Conservation (phyloP, 192 early-diverging fungal genomes). For the Geranomyces variabilis region DNA sequence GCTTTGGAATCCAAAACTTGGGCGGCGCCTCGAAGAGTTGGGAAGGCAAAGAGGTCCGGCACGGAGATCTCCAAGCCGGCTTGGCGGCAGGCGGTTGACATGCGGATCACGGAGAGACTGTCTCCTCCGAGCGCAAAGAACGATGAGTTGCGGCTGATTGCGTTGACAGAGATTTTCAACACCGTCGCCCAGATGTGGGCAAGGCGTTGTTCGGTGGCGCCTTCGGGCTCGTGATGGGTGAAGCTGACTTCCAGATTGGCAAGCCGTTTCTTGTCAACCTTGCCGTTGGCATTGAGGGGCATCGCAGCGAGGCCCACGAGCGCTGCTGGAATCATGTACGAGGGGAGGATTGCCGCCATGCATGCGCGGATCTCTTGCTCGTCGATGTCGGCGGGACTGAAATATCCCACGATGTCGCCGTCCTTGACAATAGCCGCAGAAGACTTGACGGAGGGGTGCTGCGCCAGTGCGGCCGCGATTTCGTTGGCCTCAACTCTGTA, state of each 20-base stretch:
- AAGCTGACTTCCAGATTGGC: too few relatives aligned
- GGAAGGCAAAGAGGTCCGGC: not conserved
- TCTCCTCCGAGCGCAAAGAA: constrained; percentile 52
- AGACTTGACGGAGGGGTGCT: not conserved
- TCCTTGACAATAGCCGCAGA: not conserved
- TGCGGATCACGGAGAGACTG: constrained; percentile 28
- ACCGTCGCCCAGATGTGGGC: not conserved
- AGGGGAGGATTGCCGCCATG: constrained; percentile 14
- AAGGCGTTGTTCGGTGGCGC: too few relatives aligned
- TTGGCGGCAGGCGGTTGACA: not conserved
- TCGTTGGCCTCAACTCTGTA: constrained; percentile 38
- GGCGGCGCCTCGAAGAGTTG: too few relatives aligned
- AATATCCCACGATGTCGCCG: too few relatives aligned
- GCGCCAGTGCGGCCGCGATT: constrained; percentile 13
- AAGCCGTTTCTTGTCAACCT: constrained; percentile 31
- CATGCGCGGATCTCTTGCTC: too few relatives aligned
- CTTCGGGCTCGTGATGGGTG: too few relatives aligned
- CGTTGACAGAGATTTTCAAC: not conserved
- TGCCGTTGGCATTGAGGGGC: constrained; percentile 41
- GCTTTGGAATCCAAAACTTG: too few relatives aligned
- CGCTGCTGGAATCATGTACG: constrained; percentile 43
- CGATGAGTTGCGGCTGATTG: constrained; percentile 13
- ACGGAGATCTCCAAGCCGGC: constrained; percentile 17
- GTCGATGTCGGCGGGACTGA: too few relatives aligned
- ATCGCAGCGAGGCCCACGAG: constrained; percentile 22